Evolutionary conservation across 768 basidiomycete genomes (phyloP), one percentile per base, ranked within the genome.

Genomic region (Cyclocybe aegerita): DNA sequence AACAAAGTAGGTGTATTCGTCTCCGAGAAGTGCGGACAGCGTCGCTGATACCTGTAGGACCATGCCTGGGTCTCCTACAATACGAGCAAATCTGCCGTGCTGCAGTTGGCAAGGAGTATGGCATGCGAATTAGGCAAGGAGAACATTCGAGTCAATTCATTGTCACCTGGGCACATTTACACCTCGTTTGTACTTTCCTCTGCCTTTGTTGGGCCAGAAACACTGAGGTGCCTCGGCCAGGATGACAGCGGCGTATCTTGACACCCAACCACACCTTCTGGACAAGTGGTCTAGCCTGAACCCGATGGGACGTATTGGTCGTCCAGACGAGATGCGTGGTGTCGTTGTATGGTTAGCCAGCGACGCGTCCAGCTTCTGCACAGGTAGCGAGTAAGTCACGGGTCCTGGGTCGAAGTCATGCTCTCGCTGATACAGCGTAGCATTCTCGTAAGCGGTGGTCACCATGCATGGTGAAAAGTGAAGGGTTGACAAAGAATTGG

Each of bases 81-180:
- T 66, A 75, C 79, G 42, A 86, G 84, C 70, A 91, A 91, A 67
- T 80, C 84, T 1, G 88, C 83, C 4, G 86, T 91, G 12, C 66
- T 90, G 37, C 88, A 91, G 67, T 89, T 89, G 86, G 82, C 75
- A 4, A 80, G 89, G 38, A 88, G 85, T 64, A 85, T 91, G 86
- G 88, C 88, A 3, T 89, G 86, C 60, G 88, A 91, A 61, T 75
- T 91, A 1, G 89, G 86, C 1, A 68, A 61, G 33, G 71, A 82
- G 63, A 68, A 73, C 2, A 89, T 91, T 43, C 76, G 89, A 3
- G 86, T 90, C 51, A 91, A 91, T 65, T 73, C 83, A 9, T 73
- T 91, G 44, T 90, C 88, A 8, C 88, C 88, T 0, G 88, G 89
- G 3, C 79, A 88, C 60, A 87, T 90, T 23, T 86, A 86, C 60